phyloP scores from a whole-genome alignment of 2,329 filamentous ascomycete species.

The Plenodomus tracheiphilus region DNA sequence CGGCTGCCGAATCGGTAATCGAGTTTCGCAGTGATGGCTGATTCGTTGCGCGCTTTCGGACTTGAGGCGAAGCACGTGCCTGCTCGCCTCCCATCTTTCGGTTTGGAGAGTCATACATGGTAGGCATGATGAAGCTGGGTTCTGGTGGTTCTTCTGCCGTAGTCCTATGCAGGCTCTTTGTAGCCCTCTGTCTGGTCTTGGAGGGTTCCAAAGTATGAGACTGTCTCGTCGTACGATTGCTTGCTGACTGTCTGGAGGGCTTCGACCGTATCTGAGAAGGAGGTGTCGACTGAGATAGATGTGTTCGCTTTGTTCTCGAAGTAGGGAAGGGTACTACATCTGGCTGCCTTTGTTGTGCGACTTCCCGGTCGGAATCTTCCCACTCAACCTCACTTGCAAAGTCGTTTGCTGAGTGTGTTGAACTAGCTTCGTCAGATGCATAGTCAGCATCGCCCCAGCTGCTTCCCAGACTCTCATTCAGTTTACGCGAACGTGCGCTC shows the following conservation, averaged over 20 bases:
- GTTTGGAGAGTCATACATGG: conserved; percentile 22
- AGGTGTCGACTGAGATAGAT: conserved; percentile 14
- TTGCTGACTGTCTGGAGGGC: conserved; percentile 16
- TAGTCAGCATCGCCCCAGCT: conserved; percentile 41
- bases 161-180: conserved; percentile 14
- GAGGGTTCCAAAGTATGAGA: conserved; percentile 13
- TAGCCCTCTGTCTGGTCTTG: conserved; percentile 7
- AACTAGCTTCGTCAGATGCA: conserved; percentile 29
- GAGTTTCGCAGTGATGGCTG: conserved; percentile 1
- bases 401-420: conserved; percentile 30
- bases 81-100: conserved; percentile 8
- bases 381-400: conserved; percentile 30
- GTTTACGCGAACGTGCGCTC: conserved; percentile 20
- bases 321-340: conserved; percentile 19
- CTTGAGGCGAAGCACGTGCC: conserved; percentile 24
- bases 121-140: conserved; percentile 51
- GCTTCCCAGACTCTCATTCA: conserved; percentile 34
- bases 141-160: conserved; percentile 30
- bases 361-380: conserved; percentile 24
- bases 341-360: conserved; percentile 4
- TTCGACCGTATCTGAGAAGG: conserved; percentile 9
- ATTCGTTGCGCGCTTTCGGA: conserved; percentile 17
- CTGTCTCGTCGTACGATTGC: conserved; percentile 8
- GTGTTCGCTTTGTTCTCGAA: conserved; percentile 14
- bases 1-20: background rate